Conservation (phyloP, 2,329 filamentous ascomycete genomes). For the Aspergillus aculeatus region DNA sequence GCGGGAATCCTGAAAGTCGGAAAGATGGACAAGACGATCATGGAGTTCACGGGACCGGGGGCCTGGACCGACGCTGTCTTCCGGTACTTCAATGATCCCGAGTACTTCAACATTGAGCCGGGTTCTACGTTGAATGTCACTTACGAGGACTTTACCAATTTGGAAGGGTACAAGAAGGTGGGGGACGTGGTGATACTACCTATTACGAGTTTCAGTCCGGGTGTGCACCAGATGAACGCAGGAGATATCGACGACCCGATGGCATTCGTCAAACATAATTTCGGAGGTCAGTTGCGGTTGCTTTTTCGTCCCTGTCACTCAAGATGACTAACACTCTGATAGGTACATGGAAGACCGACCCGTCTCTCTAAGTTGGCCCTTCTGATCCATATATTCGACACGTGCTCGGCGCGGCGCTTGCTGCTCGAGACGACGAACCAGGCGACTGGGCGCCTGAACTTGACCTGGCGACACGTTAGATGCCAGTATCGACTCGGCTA, state of each 20-base stretch:
- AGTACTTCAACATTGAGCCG: slow-evolving; percentile 75
- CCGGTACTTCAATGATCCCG: slow-evolving; percentile 86
- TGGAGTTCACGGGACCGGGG: slow-evolving; percentile 92
- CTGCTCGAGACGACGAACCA: not conserved
- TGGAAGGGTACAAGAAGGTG: slow-evolving; percentile 77
- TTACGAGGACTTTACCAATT: slow-evolving; percentile 85
- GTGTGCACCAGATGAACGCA: slow-evolving; percentile 89
- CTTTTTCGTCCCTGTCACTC: not conserved
- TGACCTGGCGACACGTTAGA: not conserved
- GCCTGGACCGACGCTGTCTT: slow-evolving; percentile 94
- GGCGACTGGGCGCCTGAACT: too few relatives aligned
- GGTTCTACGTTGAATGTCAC: slow-evolving; percentile 71
- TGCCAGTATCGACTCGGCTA: too few relatives aligned
- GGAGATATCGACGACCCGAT: slow-evolving; percentile 85
- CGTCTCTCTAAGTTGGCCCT: slow-evolving; percentile 25
- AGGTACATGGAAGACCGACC: slow-evolving; percentile 42
- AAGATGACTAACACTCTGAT: slow-evolving; percentile 11
- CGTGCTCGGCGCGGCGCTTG: not conserved
- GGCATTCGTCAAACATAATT: slow-evolving; percentile 96
- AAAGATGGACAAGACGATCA: slow-evolving; percentile 69
- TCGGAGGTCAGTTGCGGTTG: slow-evolving; percentile 66
- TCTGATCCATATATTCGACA: not conserved
- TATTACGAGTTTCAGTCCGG: slow-evolving; percentile 96
- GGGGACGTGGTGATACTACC: slow-evolving; percentile 92
- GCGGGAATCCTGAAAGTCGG: slow-evolving; percentile 62